Percentiles rank a stretch among this genome's conserved stretches.
These are phyloP conservation scores for Paulownia fortunei DNA, from an alignment of 257 asterid species.

Conservation along the genomic window DNA sequence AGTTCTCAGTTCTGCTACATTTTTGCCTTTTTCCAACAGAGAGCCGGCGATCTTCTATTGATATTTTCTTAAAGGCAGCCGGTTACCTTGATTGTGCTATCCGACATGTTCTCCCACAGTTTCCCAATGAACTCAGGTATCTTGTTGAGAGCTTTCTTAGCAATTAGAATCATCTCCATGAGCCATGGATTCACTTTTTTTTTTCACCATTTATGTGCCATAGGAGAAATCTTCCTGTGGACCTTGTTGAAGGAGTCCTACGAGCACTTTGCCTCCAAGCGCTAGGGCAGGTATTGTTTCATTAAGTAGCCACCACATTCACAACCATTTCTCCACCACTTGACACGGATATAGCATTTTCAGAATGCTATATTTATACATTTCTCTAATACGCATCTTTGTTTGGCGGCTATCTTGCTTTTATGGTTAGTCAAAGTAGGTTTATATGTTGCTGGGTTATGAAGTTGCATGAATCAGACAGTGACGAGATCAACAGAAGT, in stretches of 20 bases:
- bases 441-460: slow-evolving; percentile 1
- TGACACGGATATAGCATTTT: slow-evolving; percentile 1
- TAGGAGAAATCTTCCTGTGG: slow-evolving; percentile 93
- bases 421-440: background rate
- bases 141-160: slow-evolving; percentile 30
- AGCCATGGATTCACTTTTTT: slow-evolving; percentile 36
- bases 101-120: slow-evolving; percentile 85
- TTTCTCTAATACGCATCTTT: background rate
- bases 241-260: slow-evolving; percentile 95
- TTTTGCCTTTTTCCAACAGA: slow-evolving; percentile 51
- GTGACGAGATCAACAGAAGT: background rate
- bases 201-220: slow-evolving; percentile 25
- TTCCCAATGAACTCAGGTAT: slow-evolving; percentile 84
- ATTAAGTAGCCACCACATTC: slow-evolving; percentile 21
- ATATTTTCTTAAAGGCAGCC: slow-evolving; percentile 90
- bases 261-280: slow-evolving; percentile 98
- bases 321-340: slow-evolving; percentile 1
- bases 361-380: background rate
- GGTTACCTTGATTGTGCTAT: slow-evolving; percentile 98
- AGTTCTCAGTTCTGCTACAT: slow-evolving; percentile 10
- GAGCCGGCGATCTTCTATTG: slow-evolving; percentile 86
- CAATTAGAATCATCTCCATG: background rate
- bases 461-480: slow-evolving; percentile 4
- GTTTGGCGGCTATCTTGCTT: background rate
- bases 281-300: slow-evolving; percentile 80